phyloP scores from a whole-genome alignment of 805 yeast genomes.

The Ogataea thermomethanolica region DNA sequence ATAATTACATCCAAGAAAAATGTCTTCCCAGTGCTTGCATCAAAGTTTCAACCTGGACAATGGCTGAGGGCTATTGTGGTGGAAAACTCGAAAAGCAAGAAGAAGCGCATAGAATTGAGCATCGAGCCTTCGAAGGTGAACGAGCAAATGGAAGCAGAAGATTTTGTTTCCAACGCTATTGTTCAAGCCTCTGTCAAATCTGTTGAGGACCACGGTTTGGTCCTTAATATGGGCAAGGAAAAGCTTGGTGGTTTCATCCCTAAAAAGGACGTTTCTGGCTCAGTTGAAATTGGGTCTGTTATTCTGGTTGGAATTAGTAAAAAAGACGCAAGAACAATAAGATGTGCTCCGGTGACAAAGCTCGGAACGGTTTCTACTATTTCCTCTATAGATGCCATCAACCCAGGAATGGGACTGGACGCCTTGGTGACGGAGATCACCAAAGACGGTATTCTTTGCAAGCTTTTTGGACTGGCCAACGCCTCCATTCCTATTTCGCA shows the following conservation, averaged over 20 bases:
- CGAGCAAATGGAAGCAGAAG: constrained; percentile 51
- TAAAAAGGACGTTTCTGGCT: constrained; percentile 54
- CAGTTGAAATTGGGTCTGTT: constrained; percentile 62
- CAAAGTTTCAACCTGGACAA: constrained; percentile 67
- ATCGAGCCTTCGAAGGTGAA: constrained; percentile 76
- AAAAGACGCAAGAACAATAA: constrained; percentile 53
- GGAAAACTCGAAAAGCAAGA: constrained; percentile 37
- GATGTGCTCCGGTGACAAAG: constrained; percentile 50
- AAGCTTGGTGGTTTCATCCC: constrained; percentile 70
- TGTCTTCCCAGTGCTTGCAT: constrained; percentile 54
- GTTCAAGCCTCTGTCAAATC: constrained; percentile 77
- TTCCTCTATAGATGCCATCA: constrained; percentile 71
- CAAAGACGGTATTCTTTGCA: constrained; percentile 63
- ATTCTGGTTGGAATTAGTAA: constrained; percentile 57
- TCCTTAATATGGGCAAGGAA: constrained; percentile 62
- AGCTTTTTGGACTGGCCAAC: constrained; percentile 69
- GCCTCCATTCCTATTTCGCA: constrained; percentile 72
- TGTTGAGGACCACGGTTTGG: constrained; percentile 89
- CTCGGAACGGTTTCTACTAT: constrained; percentile 51
- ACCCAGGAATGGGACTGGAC: constrained; percentile 82
- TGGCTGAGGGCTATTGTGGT: constrained; percentile 84
- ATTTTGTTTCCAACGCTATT: constrained; percentile 55
- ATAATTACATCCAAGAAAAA: constrained; percentile 20
- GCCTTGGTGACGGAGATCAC: constrained; percentile 61
- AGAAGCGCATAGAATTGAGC: constrained; percentile 64